Evolutionary conservation across 1,284 basidiomycete species (phyloP).

Genomic region (Ganoderma sinense): DNA sequence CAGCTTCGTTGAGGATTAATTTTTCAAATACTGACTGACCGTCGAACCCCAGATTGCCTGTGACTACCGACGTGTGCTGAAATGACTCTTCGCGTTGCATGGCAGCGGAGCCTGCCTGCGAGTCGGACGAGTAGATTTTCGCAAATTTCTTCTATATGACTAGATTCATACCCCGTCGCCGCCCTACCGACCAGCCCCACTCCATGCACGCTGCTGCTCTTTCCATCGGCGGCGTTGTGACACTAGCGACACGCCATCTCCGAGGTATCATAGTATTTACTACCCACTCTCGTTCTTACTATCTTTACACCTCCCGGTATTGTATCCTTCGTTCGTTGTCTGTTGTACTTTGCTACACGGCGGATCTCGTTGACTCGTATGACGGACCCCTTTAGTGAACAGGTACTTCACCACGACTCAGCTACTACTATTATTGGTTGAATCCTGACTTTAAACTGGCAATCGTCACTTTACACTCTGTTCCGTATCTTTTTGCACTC

Average conservation of each 20-base stretch:
- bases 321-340: constrained; percentile 8
- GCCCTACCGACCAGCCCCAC: neutral
- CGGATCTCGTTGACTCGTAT: neutral
- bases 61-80: too few species aligned
- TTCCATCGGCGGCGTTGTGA: constrained; percentile 6
- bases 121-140: too few species aligned
- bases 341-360: neutral
- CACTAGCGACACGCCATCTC: neutral
- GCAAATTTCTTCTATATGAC: too few species aligned
- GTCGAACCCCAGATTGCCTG: too few species aligned
- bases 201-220: neutral
- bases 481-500: constrained; percentile 1
- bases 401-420: neutral
- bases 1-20: too few species aligned
- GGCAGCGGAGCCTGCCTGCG: too few species aligned
- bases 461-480: neutral
- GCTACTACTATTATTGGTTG: neutral
- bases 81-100: too few species aligned
- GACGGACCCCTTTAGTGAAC: neutral
- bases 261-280: too few species aligned
- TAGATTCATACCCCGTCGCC: neutral
- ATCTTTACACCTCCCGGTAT: constrained; percentile 14
- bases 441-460: too few species aligned
- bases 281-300: constrained; percentile 14
- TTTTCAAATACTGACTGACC: too few species aligned